Conservation (phyloP, 306 rosid genomes). For the Casuarina equisetifolia region DNA sequence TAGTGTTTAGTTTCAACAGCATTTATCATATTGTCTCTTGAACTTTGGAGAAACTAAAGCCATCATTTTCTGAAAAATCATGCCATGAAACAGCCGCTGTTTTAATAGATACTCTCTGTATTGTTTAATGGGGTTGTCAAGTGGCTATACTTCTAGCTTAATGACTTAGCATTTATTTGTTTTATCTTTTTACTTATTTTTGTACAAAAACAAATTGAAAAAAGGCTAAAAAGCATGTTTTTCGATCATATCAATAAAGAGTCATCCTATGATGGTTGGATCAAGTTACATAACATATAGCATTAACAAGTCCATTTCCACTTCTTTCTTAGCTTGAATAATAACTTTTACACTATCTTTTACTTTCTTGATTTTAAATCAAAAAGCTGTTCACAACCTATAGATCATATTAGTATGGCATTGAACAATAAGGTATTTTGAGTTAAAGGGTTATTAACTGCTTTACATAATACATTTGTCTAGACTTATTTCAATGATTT, state of each 20-base stretch:
- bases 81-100: background rate
- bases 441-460: background rate
- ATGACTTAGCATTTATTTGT: background rate
- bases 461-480: conserved; percentile 11
- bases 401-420: background rate
- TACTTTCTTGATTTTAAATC: background rate
- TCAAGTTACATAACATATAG: background rate
- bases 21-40: background rate
- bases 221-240: background rate
- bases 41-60: conserved; percentile 16
- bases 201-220: background rate
- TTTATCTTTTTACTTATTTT: background rate
- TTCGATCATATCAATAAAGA: background rate
- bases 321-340: background rate
- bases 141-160: background rate
- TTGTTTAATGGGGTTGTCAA: background rate
- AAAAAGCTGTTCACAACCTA: conserved; percentile 2
- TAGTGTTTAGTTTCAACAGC: conserved; percentile 4
- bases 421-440: background rate
- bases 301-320: background rate
- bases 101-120: background rate
- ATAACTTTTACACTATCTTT: background rate
- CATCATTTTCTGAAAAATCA: background rate
- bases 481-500: conserved; percentile 12
- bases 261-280: conserved; percentile 4